phyloP scores from a whole-genome alignment of 768 basidiomycete genomes.

The Russula foetens region DNA sequence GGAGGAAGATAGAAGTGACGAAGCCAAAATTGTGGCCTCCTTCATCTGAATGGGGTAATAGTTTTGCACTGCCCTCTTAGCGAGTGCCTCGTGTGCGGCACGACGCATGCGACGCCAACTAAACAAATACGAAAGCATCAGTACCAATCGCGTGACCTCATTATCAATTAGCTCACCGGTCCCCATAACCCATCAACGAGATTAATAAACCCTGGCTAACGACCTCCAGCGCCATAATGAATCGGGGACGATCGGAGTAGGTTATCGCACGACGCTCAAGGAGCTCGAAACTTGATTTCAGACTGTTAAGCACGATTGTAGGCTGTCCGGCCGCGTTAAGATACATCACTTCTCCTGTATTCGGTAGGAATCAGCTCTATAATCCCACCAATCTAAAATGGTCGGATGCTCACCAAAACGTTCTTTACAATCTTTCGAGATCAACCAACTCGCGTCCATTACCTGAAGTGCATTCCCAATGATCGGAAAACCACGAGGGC shows the following conservation, averaged over 20 bases:
- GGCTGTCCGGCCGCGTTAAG: constrained; percentile 15
- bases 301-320: constrained; percentile 23
- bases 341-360: constrained; percentile 17
- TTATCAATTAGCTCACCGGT: not conserved
- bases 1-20: constrained; percentile 25
- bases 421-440: not conserved
- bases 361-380: not conserved
- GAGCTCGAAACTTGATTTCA: constrained; percentile 23
- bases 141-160: not conserved
- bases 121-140: not conserved
- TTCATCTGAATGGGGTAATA: constrained; percentile 25
- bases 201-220: constrained; percentile 5
- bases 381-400: not conserved
- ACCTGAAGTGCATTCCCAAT: not conserved
- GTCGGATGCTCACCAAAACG: not conserved
- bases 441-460: not conserved
- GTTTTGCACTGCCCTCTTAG: constrained; percentile 17
- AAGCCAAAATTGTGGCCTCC: constrained; percentile 26
- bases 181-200: not conserved
- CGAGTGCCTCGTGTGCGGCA: constrained; percentile 27
- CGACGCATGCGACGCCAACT: constrained; percentile 31
- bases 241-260: constrained; percentile 23
- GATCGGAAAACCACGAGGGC: not conserved
- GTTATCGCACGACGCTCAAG: constrained; percentile 23
- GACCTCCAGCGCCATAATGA: constrained; percentile 5